These are phyloP conservation scores for Russula brevipes DNA, from an alignment of 768 basidiomycete species.

Conservation along the genomic window DNA sequence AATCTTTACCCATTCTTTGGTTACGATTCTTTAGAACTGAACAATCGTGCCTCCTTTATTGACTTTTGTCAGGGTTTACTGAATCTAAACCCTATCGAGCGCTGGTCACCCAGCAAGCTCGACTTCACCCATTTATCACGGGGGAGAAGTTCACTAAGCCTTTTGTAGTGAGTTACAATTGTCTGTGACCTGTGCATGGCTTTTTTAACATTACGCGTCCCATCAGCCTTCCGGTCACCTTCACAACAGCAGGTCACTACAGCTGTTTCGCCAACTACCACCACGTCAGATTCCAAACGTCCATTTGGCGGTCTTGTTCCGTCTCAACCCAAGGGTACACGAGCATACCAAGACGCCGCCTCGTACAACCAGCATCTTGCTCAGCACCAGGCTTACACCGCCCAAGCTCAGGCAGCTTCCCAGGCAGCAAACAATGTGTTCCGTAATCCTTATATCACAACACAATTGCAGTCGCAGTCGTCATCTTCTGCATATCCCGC, in stretches of 20 bases:
- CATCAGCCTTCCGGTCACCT: slow-evolving; percentile 27
- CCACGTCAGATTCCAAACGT: slow-evolving; percentile 63
- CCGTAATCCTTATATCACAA: slow-evolving; percentile 77
- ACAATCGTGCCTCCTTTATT: slow-evolving; percentile 90
- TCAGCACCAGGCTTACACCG: slow-evolving; percentile 90
- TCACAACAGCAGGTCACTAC: slow-evolving; percentile 26
- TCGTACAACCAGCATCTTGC: slow-evolving; percentile 91
- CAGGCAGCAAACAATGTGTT: slow-evolving; percentile 64
- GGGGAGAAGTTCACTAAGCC: slow-evolving; percentile 92
- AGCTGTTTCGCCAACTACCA: slow-evolving; percentile 34
- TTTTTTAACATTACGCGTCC: not conserved
- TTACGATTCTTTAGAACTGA: slow-evolving; percentile 58
- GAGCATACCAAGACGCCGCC: slow-evolving; percentile 88
- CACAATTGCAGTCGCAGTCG: slow-evolving; percentile 33
- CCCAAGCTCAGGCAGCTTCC: slow-evolving; percentile 71
- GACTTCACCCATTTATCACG: slow-evolving; percentile 94
- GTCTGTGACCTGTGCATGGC: not conserved
- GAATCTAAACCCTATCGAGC: slow-evolving; percentile 88
- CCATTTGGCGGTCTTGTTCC: slow-evolving; percentile 92
- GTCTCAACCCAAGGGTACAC: slow-evolving; percentile 77
- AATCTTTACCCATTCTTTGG: no score
- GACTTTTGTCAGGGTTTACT: slow-evolving; percentile 95
- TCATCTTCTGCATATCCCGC: slow-evolving; percentile 30
- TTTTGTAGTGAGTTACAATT: slow-evolving; percentile 56
- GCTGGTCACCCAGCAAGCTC: slow-evolving; percentile 98